Percentiles rank a stretch among this genome's conserved stretches.
These are phyloP conservation scores for Yamadazyma membranifaciens DNA, from an alignment of 1,139 yeast species.

Conservation along the genomic window DNA sequence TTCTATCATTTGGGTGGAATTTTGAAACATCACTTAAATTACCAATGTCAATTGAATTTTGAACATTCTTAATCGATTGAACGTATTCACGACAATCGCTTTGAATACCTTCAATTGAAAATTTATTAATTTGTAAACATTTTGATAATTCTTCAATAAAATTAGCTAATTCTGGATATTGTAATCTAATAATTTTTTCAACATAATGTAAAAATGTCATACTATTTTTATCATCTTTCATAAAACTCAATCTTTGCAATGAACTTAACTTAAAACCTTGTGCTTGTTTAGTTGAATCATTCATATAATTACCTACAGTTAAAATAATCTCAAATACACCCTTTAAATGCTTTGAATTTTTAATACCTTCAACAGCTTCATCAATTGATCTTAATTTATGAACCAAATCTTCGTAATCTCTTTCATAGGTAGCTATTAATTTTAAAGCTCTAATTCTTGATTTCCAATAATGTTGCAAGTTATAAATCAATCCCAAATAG, in stretches of 20 bases:
- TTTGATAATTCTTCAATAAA: conserved; percentile 62
- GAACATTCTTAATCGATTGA: conserved; percentile 63
- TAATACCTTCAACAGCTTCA: conserved; percentile 60
- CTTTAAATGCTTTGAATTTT: conserved; percentile 56
- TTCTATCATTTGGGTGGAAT: conserved; percentile 72
- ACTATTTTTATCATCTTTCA: conserved; percentile 75
- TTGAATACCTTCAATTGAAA: conserved; percentile 65
- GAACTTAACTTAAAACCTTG: conserved; percentile 76
- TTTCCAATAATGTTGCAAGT: conserved; percentile 77
- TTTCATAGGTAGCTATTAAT: conserved; percentile 60
- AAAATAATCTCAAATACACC: conserved; percentile 72
- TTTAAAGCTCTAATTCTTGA: conserved; percentile 72
- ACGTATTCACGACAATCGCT: conserved; percentile 60
- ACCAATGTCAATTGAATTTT: conserved; percentile 70
- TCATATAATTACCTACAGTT: conserved; percentile 84
- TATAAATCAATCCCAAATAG: conserved; percentile 69
- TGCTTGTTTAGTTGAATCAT: conserved; percentile 75
- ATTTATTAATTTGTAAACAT: conserved; percentile 58
- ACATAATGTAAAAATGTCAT: conserved; percentile 80
- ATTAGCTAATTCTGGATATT: conserved; percentile 61
- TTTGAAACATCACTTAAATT: conserved; percentile 72
- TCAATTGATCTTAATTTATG: conserved; percentile 61
- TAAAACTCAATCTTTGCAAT: conserved; percentile 69
- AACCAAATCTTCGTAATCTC: conserved; percentile 68
- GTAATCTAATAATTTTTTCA: conserved; percentile 65